These are phyloP conservation scores for Carex cristatella DNA, from an alignment of 176 grass and related monocot species.

Conservation along the genomic window DNA sequence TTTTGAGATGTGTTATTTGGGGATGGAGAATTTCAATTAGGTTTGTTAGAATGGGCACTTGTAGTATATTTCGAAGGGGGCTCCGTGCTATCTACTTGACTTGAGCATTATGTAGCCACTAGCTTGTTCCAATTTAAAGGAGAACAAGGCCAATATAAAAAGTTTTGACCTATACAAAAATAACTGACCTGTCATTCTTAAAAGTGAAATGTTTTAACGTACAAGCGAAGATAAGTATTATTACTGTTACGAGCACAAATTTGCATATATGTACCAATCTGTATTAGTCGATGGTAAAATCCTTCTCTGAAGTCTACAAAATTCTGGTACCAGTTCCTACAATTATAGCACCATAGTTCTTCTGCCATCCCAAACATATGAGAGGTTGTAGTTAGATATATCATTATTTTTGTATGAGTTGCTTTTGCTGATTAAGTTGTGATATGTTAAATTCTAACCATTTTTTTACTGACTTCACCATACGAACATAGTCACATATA, in stretches of 20 bases:
- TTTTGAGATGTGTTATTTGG: not conserved
- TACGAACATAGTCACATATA: not conserved
- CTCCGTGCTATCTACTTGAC: not conserved
- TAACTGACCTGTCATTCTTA: not conserved
- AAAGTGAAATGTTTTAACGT: not conserved
- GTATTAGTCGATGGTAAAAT: no score
- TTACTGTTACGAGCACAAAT: no score
- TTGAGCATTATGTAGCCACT: not conserved
- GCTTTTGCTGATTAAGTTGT: not conserved
- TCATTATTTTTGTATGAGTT: conserved; percentile 1
- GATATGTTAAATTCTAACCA: not conserved
- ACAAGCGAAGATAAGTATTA: no score
- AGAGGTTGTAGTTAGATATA: not conserved
- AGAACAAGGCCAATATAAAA: not conserved
- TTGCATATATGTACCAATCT: no score
- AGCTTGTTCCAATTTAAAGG: not conserved
- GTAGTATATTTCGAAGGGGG: not conserved
- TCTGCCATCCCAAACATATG: not conserved
- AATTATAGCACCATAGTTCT: not conserved
- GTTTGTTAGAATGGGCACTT: not conserved
- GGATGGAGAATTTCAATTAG: not conserved
- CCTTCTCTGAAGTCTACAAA: not conserved
- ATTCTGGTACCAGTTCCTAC: not conserved
- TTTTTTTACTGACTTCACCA: not conserved
- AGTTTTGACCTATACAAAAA: not conserved